Conservation (phyloP, 2,329 filamentous ascomycete species). For the Aspergillus sp. region DNA sequence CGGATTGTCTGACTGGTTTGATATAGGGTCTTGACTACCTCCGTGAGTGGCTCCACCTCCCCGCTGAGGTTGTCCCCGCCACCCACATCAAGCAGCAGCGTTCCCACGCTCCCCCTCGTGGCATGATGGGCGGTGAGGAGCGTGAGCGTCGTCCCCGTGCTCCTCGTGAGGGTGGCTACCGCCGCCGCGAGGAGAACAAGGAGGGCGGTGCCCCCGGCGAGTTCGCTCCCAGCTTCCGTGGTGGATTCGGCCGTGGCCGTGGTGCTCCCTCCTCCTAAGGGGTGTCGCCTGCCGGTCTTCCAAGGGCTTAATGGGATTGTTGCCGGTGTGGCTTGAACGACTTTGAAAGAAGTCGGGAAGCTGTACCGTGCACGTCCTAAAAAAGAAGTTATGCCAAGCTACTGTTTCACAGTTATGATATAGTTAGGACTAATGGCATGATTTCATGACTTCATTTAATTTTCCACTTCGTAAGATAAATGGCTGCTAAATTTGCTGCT, state of each 20-base stretch:
- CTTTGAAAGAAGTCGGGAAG: constrained; percentile 28
- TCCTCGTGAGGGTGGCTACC: constrained; percentile 83
- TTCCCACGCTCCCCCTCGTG: constrained; percentile 94
- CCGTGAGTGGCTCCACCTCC: constrained; percentile 99
- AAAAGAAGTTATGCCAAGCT: constrained; percentile 28
- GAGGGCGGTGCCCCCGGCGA: constrained; percentile 89
- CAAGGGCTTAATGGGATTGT: constrained; percentile 27
- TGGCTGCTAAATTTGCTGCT: background rate
- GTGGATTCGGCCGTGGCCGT: constrained; percentile 86
- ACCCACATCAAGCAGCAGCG: constrained; percentile 99
- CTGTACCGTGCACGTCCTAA: constrained; percentile 24
- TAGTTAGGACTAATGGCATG: constrained; percentile 38
- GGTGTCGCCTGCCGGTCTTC: constrained; percentile 36
- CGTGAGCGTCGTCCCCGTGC: constrained; percentile 79
- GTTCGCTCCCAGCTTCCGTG: constrained; percentile 91
- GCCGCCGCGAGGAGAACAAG: constrained; percentile 85
- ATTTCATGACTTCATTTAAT: constrained; percentile 25
- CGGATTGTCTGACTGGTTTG: constrained; percentile 5
- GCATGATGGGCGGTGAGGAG: constrained; percentile 91
- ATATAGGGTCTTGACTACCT: constrained; percentile 92
- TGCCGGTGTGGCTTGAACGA: constrained; percentile 33
- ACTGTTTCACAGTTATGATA: constrained; percentile 25
- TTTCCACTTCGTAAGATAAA: background rate
- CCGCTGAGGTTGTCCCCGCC: constrained; percentile 97
- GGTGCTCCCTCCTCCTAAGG: constrained; percentile 63